Base-by-base conservation (phyloP, 768 basidiomycete genomes). In the Mycena capillaripes region DNA sequence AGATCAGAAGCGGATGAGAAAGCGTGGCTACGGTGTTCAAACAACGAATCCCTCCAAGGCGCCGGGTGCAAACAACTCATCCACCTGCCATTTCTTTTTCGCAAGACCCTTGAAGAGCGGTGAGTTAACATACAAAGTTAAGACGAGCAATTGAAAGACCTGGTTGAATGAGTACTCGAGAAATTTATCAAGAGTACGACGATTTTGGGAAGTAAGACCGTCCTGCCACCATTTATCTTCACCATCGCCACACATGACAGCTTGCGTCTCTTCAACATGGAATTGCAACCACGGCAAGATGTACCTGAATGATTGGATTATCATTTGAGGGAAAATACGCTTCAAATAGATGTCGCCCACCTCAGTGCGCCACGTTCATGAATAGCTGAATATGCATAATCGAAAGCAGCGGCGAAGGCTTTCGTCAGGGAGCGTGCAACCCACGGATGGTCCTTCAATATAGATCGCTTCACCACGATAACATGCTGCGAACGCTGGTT, bases 111-210 rank as follows among this genome's bases (percentile, higher is more conserved):
- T 4, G 27, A 56, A 56, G 36, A 32, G 19, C 42, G 25, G 21
- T 44, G 56, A 58, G 56, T 34, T 36, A 3, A 3, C 8, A 36
- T 12, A 57, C n/a, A 30, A 25, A 36, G 48, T 32, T n/a, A 17
- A n/a, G n/a, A n/a, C n/a, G n/a, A n/a, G n/a, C n/a, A n/a, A n/a
- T n/a, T n/a, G n/a, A n/a, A n/a, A n/a, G n/a, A 66, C 64, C 50
- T 74, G 72, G 36, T 64, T 67, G 44, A 64, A 74, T 6, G 72
- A 74, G 40, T 74, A 74, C 44, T 74, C 72, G 10, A 74, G 42
- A 40, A 74, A 74, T 53, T 74, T 74, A 21, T 73, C 67, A 4
- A 73, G 61, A 4, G 68, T 70, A 12, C 44, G 57, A 27, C 67
- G 59, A 48, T 73, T 74, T 58, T 74, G 68, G 10, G 67, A 10